Evolutionary conservation across 2,329 filamentous ascomycete species (phyloP), one percentile per base, ranked within the genome.

Genomic region (Sporothrix protearum): DNA sequence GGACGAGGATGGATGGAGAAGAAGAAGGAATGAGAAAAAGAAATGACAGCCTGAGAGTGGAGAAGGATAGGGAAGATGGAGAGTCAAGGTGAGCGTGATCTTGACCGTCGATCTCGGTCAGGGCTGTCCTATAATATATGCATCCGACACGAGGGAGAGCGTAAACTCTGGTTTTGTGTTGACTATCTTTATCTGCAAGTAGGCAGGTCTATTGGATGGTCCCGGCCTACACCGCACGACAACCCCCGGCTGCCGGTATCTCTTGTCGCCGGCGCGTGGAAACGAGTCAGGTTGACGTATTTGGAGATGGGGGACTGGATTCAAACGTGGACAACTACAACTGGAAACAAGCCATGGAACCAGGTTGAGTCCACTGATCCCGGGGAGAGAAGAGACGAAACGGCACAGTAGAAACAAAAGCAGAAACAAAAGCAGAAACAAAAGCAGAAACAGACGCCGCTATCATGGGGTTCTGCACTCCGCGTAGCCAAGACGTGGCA

Each of bases 181-280:
- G 30, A 16, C 42, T 59, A 59, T 59, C 55, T 59, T 14, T 59
- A 59, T 59, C 55, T 59, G 55, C 30, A 59, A 22, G 55, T 59
- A 10, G 22, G 53, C 53, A 55, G 25, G 14, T 30, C 51, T 30
- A 10, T 45, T 4, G n/a, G n/a, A n/a, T 47, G 42, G 33, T 36
- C 14, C 5, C 4, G 42, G 42, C 1, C 14, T 47, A 12, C 14
- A 8, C 9, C 14, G 42, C 30, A n/a, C 19, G 39, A 39, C 55
- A 61, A n/a, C 30, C 55, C 55, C 55, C 30, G 30, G 55, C 55
- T 39, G 30, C 30, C 55, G 55, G 55, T 61, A 61, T 57, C 53
- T 61, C 55, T 61, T 61, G 55, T 61, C 55, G 55, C 55, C 55
- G 53, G 55, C 55, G 55, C 55, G 55, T 61, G 30, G 51, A 61